Percentiles rank a stretch among this genome's conserved stretches.
phyloP scores from a whole-genome alignment of 2,329 filamentous ascomycete species.

The Blastomyces emzantsi region DNA sequence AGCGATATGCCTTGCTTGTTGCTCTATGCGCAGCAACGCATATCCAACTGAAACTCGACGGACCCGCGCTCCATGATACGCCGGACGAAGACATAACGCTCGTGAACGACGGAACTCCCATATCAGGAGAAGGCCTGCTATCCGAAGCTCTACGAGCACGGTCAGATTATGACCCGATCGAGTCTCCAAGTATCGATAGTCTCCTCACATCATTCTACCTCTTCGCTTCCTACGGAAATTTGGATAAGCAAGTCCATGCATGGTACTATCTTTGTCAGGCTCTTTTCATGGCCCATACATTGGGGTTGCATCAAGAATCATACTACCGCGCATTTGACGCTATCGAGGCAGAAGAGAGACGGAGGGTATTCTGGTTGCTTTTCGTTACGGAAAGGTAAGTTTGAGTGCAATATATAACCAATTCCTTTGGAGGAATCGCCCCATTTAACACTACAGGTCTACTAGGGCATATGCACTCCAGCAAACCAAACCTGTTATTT shows the following conservation, averaged over 20 bases:
- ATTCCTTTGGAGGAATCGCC: not conserved
- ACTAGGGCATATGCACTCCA: slow-evolving; percentile 62
- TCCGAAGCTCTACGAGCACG: slow-evolving; percentile 51
- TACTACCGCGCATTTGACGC: slow-evolving; percentile 42
- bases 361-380: slow-evolving; percentile 64
- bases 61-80: slow-evolving; percentile 20
- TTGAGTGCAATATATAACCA: not conserved
- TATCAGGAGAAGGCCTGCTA: slow-evolving; percentile 57
- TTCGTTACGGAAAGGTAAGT: slow-evolving; percentile 60
- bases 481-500: slow-evolving; percentile 58
- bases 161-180: slow-evolving; percentile 33
- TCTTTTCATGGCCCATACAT: slow-evolving; percentile 51
- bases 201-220: slow-evolving; percentile 68
- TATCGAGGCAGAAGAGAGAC: slow-evolving; percentile 53
- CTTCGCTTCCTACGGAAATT: slow-evolving; percentile 61
- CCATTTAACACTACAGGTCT: slow-evolving; percentile 6
- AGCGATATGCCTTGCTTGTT: slow-evolving; percentile 35
- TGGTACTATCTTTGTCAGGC: slow-evolving; percentile 75
- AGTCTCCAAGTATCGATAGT: slow-evolving; percentile 32
- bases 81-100: slow-evolving; percentile 32
- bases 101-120: slow-evolving; percentile 48
- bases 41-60: slow-evolving; percentile 37
- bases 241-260: slow-evolving; percentile 64
- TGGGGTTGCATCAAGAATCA: slow-evolving; percentile 37
- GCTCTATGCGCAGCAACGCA: slow-evolving; percentile 38